Percentiles rank a stretch among this genome's conserved stretches.
Conservation (phyloP, 2,329 filamentous ascomycete genomes). For the Cytospora leucostoma region DNA sequence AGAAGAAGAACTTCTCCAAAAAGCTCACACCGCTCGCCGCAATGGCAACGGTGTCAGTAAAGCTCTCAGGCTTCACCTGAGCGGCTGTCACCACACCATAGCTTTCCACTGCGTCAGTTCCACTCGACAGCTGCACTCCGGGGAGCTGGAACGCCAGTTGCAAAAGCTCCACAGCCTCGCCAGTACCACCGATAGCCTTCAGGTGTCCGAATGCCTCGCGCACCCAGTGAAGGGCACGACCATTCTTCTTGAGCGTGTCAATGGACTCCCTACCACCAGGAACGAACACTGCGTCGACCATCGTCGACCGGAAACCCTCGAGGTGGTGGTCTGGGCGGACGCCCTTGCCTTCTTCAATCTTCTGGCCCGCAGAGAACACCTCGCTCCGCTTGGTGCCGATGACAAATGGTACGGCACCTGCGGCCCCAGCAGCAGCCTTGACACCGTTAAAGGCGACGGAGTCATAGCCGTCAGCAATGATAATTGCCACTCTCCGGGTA, state of each 20-base stretch:
- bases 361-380: constrained; percentile 62
- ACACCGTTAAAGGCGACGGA: constrained; percentile 64
- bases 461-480: constrained; percentile 79
- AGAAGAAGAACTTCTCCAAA: constrained; percentile 68
- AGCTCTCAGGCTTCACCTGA: constrained; percentile 53
- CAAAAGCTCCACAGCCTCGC: constrained; percentile 69
- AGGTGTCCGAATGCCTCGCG: constrained; percentile 80
- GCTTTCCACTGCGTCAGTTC: constrained; percentile 59
- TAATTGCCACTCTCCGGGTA: constrained; percentile 70
- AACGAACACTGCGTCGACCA: constrained; percentile 80
- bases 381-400: constrained; percentile 68
- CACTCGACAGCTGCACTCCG: constrained; percentile 44
- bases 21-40: constrained; percentile 69
- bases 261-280: constrained; percentile 69
- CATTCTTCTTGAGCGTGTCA: constrained; percentile 65
- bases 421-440: constrained; percentile 61
- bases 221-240: constrained; percentile 74
- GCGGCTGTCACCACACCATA: constrained; percentile 77
- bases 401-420: constrained; percentile 69
- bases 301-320: constrained; percentile 75
- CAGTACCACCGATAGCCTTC: constrained; percentile 76
- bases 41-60: constrained; percentile 64
- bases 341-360: constrained; percentile 53
- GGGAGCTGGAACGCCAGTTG: constrained; percentile 48
- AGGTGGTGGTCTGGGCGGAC: constrained; percentile 75